phyloP scores from a whole-genome alignment of 2,329 filamentous ascomycete genomes.

The Arthrobotrys sphaeroides region DNA sequence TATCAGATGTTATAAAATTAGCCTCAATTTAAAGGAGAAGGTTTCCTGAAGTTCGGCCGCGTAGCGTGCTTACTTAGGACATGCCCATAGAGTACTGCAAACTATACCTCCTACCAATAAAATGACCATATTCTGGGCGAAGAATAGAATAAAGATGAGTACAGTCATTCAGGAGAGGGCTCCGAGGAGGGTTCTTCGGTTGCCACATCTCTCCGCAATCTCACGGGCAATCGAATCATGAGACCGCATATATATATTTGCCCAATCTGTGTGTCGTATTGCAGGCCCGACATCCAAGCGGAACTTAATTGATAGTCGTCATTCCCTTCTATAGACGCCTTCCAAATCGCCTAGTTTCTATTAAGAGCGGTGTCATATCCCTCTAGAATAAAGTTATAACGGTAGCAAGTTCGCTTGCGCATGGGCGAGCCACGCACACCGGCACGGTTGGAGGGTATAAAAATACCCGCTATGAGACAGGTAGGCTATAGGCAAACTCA shows the following conservation, averaged over 20 bases:
- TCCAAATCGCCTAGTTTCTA: slow-evolving; percentile 66
- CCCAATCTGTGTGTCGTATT: slow-evolving; percentile 61
- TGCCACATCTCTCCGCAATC: slow-evolving; percentile 41
- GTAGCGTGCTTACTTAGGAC: slow-evolving; percentile 59
- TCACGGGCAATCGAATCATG: slow-evolving; percentile 37
- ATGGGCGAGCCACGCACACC: too few relatives aligned
- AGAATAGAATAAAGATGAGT: slow-evolving; percentile 57
- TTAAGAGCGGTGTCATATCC: slow-evolving; percentile 59
- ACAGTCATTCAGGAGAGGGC: slow-evolving; percentile 50
- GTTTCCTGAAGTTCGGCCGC: neutral
- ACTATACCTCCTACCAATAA: slow-evolving; percentile 57
- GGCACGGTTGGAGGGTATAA: too few relatives aligned
- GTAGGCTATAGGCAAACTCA: slow-evolving; percentile 23
- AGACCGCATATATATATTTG: slow-evolving; percentile 52
- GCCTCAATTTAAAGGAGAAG: too few relatives aligned
- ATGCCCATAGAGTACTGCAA: slow-evolving; percentile 58
- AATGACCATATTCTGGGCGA: slow-evolving; percentile 59
- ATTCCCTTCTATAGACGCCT: slow-evolving; percentile 62
- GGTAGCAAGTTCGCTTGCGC: too few relatives aligned
- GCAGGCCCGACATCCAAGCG: slow-evolving; percentile 71
- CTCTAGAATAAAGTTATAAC: slow-evolving; percentile 59
- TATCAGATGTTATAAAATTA: neutral
- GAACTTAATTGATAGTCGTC: slow-evolving; percentile 68
- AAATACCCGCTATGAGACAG: slow-evolving; percentile 19
- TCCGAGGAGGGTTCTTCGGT: slow-evolving; percentile 30